Percentiles rank a stretch among this genome's conserved stretches.
These are phyloP conservation scores for Neurospora intermedia DNA, from an alignment of 495 filamentous ascomycete genomes.

Conservation along the genomic window DNA sequence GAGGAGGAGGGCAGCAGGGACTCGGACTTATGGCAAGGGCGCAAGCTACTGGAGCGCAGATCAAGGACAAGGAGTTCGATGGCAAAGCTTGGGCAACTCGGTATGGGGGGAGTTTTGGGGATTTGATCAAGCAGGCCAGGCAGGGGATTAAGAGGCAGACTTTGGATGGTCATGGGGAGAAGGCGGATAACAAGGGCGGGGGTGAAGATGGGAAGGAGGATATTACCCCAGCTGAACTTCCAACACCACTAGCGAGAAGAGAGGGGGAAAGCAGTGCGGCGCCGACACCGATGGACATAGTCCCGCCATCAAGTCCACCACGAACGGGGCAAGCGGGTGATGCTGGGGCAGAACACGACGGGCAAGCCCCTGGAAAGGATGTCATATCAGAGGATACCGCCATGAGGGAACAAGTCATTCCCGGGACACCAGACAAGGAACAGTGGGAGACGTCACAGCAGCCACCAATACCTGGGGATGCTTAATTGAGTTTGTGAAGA, in stretches of 20 bases:
- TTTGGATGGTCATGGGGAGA: background rate
- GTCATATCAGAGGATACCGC: background rate
- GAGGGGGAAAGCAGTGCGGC: background rate
- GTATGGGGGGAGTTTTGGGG: conserved; percentile 63
- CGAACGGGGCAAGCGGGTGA: background rate
- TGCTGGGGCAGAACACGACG: background rate
- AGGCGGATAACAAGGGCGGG: background rate
- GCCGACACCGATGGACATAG: background rate
- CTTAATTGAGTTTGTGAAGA: too few species aligned
- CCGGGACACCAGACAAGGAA: background rate
- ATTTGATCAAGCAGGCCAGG: conserved; percentile 60
- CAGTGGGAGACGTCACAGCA: background rate
- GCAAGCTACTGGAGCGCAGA: conserved; percentile 26
- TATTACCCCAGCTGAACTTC: background rate
- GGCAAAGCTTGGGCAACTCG: conserved; percentile 59
- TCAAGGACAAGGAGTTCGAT: conserved; percentile 77
- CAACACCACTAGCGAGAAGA: background rate
- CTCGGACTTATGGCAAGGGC: conserved; percentile 11
- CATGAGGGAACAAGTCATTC: background rate
- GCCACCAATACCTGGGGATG: background rate
- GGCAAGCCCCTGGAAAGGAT: background rate
- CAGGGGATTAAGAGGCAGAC: conserved; percentile 8
- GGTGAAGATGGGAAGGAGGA: background rate
- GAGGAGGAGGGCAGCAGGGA: background rate
- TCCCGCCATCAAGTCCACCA: background rate